These are phyloP conservation scores for Suhomyces sp. DNA, from an alignment of 805 yeast species.

Conservation along the genomic window DNA sequence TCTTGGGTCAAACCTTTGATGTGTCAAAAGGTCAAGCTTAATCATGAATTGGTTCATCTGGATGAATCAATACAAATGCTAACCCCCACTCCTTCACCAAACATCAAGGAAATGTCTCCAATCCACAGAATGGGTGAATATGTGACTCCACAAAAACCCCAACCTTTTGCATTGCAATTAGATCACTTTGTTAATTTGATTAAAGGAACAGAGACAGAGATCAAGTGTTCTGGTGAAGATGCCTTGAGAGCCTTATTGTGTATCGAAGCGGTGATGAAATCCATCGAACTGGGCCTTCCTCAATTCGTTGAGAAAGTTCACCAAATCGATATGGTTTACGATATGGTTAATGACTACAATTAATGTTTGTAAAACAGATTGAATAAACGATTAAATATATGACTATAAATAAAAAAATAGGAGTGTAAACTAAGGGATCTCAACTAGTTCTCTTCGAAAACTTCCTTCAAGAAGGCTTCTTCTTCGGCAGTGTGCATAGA, in stretches of 20 bases:
- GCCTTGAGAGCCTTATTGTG: conserved; percentile 38
- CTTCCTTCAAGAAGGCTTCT: conserved; percentile 78
- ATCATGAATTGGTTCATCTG: conserved; percentile 9
- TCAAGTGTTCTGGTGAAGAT: conserved; percentile 35
- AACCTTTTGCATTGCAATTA: conserved; percentile 39
- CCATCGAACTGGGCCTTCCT: conserved; percentile 35
- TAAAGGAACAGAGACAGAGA: conserved; percentile 22
- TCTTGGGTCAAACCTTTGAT: conserved; percentile 30
- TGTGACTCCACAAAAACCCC: conserved; percentile 6
- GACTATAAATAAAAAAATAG: background rate
- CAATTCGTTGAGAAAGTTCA: conserved; percentile 24
- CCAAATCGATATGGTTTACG: conserved; percentile 15
- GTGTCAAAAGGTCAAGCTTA: conserved; percentile 18
- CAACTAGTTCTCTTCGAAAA: conserved; percentile 38
- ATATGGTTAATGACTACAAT: conserved; percentile 2
- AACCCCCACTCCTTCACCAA: conserved; percentile 34
- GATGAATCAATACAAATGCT: conserved; percentile 11
- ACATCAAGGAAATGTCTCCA: conserved; percentile 19
- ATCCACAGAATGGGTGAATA: conserved; percentile 11
- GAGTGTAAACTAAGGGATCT: background rate
- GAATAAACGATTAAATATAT: background rate
- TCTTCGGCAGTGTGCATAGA: conserved; percentile 85
- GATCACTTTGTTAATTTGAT: conserved; percentile 37
- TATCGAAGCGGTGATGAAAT: conserved; percentile 33
- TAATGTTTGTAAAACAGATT: background rate